Base-by-base conservation (phyloP, 192 early-diverging fungal genomes). In the Umbelopsis ramanniana region DNA sequence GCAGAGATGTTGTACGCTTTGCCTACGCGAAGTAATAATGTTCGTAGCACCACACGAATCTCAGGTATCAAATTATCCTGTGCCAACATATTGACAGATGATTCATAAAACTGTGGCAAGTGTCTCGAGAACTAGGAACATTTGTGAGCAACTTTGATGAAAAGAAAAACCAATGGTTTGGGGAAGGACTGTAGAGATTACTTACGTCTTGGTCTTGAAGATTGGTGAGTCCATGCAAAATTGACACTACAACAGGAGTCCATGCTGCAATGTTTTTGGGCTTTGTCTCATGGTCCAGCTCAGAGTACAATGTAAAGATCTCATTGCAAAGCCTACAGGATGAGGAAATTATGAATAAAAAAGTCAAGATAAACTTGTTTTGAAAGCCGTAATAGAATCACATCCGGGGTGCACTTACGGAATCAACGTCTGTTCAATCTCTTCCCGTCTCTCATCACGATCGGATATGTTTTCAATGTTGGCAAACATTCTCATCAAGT, bases 241-340 rank as follows among this genome's bases (percentile, higher is more conserved):
- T 90, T 43, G 82, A 84, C 26, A 89, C 84, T 11, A 95, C 86
- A 2, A 93, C 89, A 38, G 93, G 92, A 69, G 87, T 81, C 93
- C 93, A 95, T 1, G 91, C 89, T 53, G 81, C 79, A 40, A 92
- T 84, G 68, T 93, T 91, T 37, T 89, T 78, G 24, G 85, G 80
- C 69, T 93, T 92, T 35, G 90, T 84, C 26, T 92, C 88, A 67
- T 85, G 87, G 70, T 94, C 91, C 11, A 93, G 74, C 19, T 82
- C 81, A 70, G 87, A 87, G 76, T 88, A 94, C 21, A 85, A 75
- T 17, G 70, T 69, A 53, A 94, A 76, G 48, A 94, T 90, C 69
- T 87, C 79, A 47, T 74, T 77, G 63, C 88, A 78, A 55, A 84
- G 75, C 77, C 83, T 68, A 83, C 6, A 53, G 40, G 29, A 50